Conservation (phyloP, 148 eudicot species). For the Limonium bicolor region DNA sequence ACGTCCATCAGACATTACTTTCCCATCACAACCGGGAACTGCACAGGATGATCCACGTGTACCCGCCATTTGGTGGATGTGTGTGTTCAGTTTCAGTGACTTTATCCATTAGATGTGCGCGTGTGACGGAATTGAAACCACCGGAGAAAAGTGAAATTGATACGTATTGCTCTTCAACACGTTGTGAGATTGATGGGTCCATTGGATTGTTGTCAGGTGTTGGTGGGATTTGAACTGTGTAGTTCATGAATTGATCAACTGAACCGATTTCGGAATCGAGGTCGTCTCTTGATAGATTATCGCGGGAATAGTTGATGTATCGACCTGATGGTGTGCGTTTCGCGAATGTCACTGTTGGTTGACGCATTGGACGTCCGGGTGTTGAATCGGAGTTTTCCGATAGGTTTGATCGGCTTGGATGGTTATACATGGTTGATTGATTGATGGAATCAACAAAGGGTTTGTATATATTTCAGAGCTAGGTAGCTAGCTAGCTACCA, state of each 20-base stretch:
- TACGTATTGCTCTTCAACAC: slow-evolving; percentile 94
- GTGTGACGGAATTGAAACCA: slow-evolving; percentile 81
- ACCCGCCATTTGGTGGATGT: slow-evolving; percentile 99
- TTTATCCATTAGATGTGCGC: slow-evolving; percentile 94
- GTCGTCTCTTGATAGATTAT: slow-evolving; percentile 46
- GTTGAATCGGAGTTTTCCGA: slow-evolving; percentile 37
- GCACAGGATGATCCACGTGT: slow-evolving; percentile 77
- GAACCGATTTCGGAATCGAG: slow-evolving; percentile 58
- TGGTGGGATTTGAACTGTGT: slow-evolving; percentile 83
- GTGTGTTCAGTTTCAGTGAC: slow-evolving; percentile 69
- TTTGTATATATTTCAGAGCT: too few relatives aligned
- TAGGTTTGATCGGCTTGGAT: slow-evolving; percentile 28
- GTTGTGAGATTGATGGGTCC: slow-evolving; percentile 64
- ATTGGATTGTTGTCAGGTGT: slow-evolving; percentile 93
- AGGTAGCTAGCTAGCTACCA: too few relatives aligned
- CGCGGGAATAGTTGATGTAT: slow-evolving; percentile 63
- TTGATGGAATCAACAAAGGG: too few relatives aligned
- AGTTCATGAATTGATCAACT: slow-evolving; percentile 48
- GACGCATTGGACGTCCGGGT: slow-evolving; percentile 35
- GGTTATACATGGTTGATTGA: too few relatives aligned
- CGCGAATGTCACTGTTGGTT: slow-evolving; percentile 43
- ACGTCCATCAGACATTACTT: slow-evolving; percentile 85
- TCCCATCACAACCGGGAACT: slow-evolving; percentile 79
- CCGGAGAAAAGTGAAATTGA: slow-evolving; percentile 84
- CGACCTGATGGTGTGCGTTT: slow-evolving; percentile 80